Evolutionary conservation across 2,329 filamentous ascomycete species (phyloP).

Genomic region (Trichophyton rubrum): DNA sequence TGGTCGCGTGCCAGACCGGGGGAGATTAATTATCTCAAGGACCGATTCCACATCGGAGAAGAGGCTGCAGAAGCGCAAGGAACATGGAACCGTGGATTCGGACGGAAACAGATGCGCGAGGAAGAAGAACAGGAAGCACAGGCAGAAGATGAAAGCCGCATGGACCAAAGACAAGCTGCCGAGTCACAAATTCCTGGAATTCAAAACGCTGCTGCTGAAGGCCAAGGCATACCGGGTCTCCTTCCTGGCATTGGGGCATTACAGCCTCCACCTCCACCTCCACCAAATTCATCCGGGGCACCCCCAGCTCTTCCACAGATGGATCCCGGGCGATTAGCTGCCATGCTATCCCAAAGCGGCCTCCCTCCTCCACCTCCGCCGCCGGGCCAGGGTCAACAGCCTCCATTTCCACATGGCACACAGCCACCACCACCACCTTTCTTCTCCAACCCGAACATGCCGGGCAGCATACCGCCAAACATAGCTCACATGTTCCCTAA

Average conservation of each 20-base stretch:
- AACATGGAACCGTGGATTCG: slow-evolving; percentile 76
- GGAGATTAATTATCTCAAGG: slow-evolving; percentile 71
- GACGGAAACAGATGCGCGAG: slow-evolving; percentile 67
- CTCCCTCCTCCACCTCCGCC: slow-evolving; percentile 26
- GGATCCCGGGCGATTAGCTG: slow-evolving; percentile 31
- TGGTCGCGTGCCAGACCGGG: slow-evolving; percentile 88
- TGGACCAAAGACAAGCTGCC: slow-evolving; percentile 73
- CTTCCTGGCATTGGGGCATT: slow-evolving; percentile 39
- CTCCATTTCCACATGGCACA: slow-evolving; percentile 10
- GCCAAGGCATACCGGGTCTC: slow-evolving; percentile 25
- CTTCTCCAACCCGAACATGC: slow-evolving; percentile 8
- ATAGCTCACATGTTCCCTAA: slow-evolving; percentile 7
- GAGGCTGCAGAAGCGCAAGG: slow-evolving; percentile 85
- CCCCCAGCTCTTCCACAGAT: slow-evolving; percentile 36
- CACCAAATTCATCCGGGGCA: slow-evolving; percentile 16
- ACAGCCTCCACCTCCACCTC: slow-evolving; percentile 23
- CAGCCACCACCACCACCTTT: slow-evolving; percentile 5
- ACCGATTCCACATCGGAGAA: slow-evolving; percentile 91
- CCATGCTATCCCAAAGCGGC: slow-evolving; percentile 26
- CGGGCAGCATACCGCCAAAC: slow-evolving; percentile 15
- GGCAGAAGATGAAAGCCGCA: slow-evolving; percentile 82
- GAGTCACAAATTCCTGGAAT: slow-evolving; percentile 41
- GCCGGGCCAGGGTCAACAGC: slow-evolving; percentile 14
- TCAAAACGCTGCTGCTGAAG: slow-evolving; percentile 48
- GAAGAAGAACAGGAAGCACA: slow-evolving; percentile 90